Conservation (phyloP, 2,329 filamentous ascomycete genomes). For the Metarhizium guizhouense region DNA sequence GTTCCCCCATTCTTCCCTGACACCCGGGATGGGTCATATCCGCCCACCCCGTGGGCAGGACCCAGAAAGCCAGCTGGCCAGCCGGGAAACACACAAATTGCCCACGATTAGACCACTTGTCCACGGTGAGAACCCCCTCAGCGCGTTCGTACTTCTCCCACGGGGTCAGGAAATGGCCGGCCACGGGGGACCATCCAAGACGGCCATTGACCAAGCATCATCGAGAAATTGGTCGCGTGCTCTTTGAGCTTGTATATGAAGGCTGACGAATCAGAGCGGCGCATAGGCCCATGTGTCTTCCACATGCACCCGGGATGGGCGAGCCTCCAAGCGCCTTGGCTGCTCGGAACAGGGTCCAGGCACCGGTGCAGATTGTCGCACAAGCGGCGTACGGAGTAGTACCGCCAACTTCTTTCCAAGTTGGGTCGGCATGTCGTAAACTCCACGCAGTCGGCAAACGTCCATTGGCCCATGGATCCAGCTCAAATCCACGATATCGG, state of each 20-base stretch:
- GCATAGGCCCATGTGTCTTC: constrained; percentile 23
- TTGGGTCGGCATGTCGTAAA: not conserved
- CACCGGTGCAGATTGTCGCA: constrained; percentile 1
- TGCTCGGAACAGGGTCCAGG: not conserved
- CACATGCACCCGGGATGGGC: not conserved
- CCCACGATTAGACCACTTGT: too few relatives aligned
- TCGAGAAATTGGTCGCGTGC: constrained; percentile 35
- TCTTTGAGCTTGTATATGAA: constrained; percentile 14
- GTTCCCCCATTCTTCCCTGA: not conserved
- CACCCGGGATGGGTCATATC: not conserved
- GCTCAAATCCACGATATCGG: too few relatives aligned
- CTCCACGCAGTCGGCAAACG: not conserved
- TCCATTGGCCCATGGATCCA: not conserved
- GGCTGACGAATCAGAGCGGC: constrained; percentile 23
- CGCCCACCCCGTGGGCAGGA: not conserved
- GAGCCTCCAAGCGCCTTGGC: not conserved
- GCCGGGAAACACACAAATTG: too few relatives aligned
- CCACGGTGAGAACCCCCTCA: not conserved
- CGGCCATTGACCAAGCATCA: constrained; percentile 32
- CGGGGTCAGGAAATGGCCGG: constrained; percentile 1
- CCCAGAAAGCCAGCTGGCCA: not conserved
- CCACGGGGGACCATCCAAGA: constrained; percentile 3
- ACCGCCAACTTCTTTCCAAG: not conserved
- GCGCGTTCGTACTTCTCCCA: not conserved
- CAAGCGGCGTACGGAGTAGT: not conserved